Evolutionary conservation across 345 rosid genomes (phyloP).

Genomic region (Toxicodendron radicans): DNA sequence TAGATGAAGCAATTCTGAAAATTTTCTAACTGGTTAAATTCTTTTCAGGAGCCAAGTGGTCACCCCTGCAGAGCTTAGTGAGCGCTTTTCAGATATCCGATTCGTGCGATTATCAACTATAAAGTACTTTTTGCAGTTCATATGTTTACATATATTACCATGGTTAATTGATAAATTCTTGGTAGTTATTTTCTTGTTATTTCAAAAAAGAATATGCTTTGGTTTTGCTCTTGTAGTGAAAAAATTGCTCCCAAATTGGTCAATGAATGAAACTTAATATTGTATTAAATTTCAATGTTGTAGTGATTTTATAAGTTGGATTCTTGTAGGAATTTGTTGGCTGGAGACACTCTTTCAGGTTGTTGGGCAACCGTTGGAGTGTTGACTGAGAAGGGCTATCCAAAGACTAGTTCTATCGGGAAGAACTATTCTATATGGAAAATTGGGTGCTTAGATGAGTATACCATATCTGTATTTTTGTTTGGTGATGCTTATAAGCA

Average conservation of each 20-base stretch:
- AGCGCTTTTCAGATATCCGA: conserved; percentile 75
- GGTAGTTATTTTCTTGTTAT: not conserved
- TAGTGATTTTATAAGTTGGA: conserved; percentile 14
- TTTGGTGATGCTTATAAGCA: conserved; percentile 81
- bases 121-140: conserved; percentile 40
- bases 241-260: conserved; percentile 8
- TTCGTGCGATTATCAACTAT: conserved; percentile 68
- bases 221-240: not conserved
- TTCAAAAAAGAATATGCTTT: not conserved
- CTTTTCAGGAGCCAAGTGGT: conserved; percentile 59
- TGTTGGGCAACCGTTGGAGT: conserved; percentile 92
- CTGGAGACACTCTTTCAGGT: conserved; percentile 73
- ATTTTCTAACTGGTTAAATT: not conserved
- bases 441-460: conserved; percentile 63
- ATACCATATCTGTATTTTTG: conserved; percentile 69
- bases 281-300: not conserved
- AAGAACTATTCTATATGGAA: conserved; percentile 76
- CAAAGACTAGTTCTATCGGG: conserved; percentile 75
- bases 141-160: not conserved
- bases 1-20: not conserved
- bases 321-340: conserved; percentile 63
- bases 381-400: conserved; percentile 71
- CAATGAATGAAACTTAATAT: not conserved
- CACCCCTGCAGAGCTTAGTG: conserved; percentile 57
- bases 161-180: not conserved